These are phyloP conservation scores for Salvia hispanica DNA, from an alignment of 257 asterid genomes.

Conservation along the genomic window DNA sequence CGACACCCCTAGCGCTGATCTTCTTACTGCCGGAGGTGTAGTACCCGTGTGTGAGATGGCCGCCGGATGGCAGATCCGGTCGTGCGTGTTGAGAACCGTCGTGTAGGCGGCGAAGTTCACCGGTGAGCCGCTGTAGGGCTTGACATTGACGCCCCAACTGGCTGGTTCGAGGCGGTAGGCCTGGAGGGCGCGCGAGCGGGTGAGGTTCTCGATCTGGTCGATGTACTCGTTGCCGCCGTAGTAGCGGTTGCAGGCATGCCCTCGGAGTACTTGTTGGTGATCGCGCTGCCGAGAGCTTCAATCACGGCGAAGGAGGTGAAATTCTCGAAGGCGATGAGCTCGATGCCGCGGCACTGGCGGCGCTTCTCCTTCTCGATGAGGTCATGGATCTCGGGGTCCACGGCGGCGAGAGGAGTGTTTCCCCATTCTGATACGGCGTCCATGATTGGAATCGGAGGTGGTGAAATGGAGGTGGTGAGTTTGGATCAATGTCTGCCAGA, in stretches of 20 bases:
- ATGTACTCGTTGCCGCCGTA: no score
- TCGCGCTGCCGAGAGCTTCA: constrained; percentile 62
- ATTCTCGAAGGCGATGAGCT: constrained; percentile 79
- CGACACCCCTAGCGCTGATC: no score
- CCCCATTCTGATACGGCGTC: constrained; percentile 62
- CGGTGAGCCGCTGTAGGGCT: constrained; percentile 72
- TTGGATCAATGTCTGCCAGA: no score
- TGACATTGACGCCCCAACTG: constrained; percentile 72
- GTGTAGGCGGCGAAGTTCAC: constrained; percentile 85
- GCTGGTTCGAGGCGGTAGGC: constrained; percentile 65
- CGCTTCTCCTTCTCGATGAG: constrained; percentile 68
- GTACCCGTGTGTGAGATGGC: constrained; percentile 81
- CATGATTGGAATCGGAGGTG: constrained; percentile 36
- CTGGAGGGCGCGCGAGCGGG: constrained; percentile 63
- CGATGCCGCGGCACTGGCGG: constrained; percentile 71
- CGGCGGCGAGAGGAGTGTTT: constrained; percentile 49
- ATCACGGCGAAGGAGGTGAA: constrained; percentile 80
- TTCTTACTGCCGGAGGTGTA: constrained; percentile 83
- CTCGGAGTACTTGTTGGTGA: constrained; percentile 69
- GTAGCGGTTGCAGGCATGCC: constrained; percentile 64
- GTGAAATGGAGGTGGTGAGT: not conserved
- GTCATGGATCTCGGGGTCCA: constrained; percentile 64
- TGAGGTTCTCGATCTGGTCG: constrained; percentile 68
- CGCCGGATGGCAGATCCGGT: constrained; percentile 83
- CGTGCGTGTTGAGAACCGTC: constrained; percentile 76